phyloP scores from a whole-genome alignment of 345 rosid genomes.

The Salix koriyanagi region DNA sequence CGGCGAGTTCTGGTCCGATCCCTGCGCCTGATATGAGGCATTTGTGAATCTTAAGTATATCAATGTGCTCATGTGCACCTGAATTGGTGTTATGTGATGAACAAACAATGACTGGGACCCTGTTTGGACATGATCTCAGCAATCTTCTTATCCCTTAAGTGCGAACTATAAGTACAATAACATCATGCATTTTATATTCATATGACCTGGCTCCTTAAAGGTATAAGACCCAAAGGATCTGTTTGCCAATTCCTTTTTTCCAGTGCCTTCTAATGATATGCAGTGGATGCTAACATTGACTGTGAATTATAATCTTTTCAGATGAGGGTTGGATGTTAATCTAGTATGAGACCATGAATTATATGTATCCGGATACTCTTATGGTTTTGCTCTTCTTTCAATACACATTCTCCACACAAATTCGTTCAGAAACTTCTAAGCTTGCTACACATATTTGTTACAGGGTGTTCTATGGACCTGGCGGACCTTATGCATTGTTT shows the following conservation, averaged over 20 bases:
- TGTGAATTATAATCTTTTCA: not conserved
- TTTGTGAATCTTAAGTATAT: not conserved
- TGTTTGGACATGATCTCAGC: not conserved
- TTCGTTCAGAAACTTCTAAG: not conserved
- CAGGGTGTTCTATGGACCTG: constrained; percentile 99
- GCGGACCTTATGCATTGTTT: constrained; percentile 93
- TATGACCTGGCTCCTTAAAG: not conserved
- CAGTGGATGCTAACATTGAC: not conserved
- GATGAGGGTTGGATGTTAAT: not conserved
- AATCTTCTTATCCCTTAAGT: not conserved
- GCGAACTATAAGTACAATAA: not conserved
- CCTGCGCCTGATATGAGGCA: not conserved
- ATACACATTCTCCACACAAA: not conserved
- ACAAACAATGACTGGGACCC: not conserved
- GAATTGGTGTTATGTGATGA: not conserved
- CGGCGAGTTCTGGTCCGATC: not conserved
- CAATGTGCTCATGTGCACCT: not conserved
- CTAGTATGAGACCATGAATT: not conserved
- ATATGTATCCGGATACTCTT: not conserved
- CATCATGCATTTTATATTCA: not conserved
- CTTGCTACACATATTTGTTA: constrained; percentile 6
- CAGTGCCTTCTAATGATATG: not conserved
- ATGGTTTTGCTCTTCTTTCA: not conserved
- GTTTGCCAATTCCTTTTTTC: not conserved
- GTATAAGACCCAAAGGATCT: not conserved